A percentile compares a stretch with the other conserved stretches of the same genome.
phyloP scores from a whole-genome alignment of 306 rosid species.

The Crotalaria pallida region DNA sequence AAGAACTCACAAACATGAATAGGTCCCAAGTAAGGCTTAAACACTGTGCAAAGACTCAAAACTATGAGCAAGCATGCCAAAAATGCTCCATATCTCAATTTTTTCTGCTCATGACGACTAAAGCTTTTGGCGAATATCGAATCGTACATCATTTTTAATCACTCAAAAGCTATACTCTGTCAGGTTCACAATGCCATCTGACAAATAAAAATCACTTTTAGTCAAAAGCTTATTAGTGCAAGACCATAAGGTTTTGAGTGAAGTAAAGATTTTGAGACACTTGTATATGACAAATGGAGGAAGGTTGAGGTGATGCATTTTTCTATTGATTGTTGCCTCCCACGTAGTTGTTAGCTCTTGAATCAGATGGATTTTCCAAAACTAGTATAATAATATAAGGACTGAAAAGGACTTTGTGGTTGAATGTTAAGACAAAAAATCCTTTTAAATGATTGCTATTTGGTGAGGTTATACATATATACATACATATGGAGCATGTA shows the following conservation, averaged over 20 bases:
- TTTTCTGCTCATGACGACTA: constrained; percentile 72
- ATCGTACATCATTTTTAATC: constrained; percentile 42
- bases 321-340: constrained; percentile 38
- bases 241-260: constrained; percentile 15
- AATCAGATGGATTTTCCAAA: constrained; percentile 25
- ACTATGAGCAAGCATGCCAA: constrained; percentile 45
- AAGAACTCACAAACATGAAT: constrained; percentile 57
- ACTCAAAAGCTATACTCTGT: constrained; percentile 11
- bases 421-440: constrained; percentile 47
- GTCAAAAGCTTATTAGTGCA: constrained; percentile 17
- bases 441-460: constrained; percentile 33
- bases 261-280: constrained; percentile 27
- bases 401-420: constrained; percentile 49
- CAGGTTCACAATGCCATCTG: constrained; percentile 22
- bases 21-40: constrained; percentile 63
- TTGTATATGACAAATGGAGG: constrained; percentile 32
- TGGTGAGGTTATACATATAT: constrained; percentile 8
- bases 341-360: constrained; percentile 58
- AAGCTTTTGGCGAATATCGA: constrained; percentile 75
- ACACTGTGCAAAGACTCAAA: constrained; percentile 59
- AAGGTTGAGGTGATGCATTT: constrained; percentile 33
- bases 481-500: not conserved
- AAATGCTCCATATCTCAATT: constrained; percentile 67
- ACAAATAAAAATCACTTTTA: constrained; percentile 8
- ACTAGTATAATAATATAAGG: constrained; percentile 14